Evolutionary conservation across 805 yeast genomes (phyloP), one percentile per base, ranked within the genome.

Genomic region (Ogataea kodamae): DNA sequence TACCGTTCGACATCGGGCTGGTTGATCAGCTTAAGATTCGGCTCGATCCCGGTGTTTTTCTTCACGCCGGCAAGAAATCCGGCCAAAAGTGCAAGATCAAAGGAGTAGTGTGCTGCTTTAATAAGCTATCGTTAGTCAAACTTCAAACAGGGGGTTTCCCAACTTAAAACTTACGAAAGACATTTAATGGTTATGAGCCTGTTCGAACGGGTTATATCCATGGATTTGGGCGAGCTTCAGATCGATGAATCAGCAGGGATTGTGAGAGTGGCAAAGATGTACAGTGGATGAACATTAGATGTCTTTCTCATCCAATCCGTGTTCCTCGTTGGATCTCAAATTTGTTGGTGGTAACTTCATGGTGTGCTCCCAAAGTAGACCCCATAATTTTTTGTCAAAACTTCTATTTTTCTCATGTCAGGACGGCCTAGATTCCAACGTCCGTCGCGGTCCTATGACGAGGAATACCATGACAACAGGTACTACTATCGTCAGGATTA

Each of bases 51-150:
- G 1, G 90, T 76, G 46, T 73, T 75, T 55, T 85, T 72, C 56
- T 76, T 81, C 27, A 83, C 72, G 1, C 89, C 89, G 2, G 88
- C 84, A 10, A 81, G 61, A 31, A 79, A 70, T 1, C 86, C 78
- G 1, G 90, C 78, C 5, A 81, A 59, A 12, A 83, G 56, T 1
- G 74, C 70, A 23, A 81, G 60, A 51, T 83, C 92, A 13, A 74
- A 55, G 3, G 79, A 65, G 25, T 68, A 38, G 54, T 82, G 90
- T 28, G 74, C 44, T 3, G 70, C 52, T 67, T 72, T 82, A 3
- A 79, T 41, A 6, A 53, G n/a, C 59, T 54, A 22, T 20, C 9
- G 42, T 26, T 30, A 21, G 33, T 13, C 16, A 18, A 17, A 9
- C n/a, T n/a, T n/a, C n/a, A n/a, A n/a, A n/a, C n/a, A n/a, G n/a